A percentile compares a stretch with the other conserved stretches of the same genome.
Evolutionary conservation across 2,329 filamentous ascomycete genomes (phyloP).

Genomic region (Intubia oerlemansii): DNA sequence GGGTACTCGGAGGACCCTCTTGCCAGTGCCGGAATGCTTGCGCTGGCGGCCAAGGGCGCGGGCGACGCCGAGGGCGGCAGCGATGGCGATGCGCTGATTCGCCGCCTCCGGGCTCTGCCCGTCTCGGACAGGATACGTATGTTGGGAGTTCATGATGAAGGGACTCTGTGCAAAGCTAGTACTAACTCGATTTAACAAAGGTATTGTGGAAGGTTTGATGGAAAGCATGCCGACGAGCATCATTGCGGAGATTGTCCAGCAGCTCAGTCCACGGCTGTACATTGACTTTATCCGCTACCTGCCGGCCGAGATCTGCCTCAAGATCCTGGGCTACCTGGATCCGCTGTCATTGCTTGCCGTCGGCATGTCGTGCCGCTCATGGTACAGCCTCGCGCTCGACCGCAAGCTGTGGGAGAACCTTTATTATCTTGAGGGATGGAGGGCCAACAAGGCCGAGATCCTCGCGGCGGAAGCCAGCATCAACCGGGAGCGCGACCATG

Average conservation of each 20-base stretch:
- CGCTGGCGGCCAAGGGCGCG: too few species aligned
- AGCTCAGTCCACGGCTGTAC: conserved; percentile 64
- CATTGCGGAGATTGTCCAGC: conserved; percentile 60
- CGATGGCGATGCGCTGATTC: background rate
- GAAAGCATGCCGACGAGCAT: conserved; percentile 59
- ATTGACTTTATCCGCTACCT: conserved; percentile 79
- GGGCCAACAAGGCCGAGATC: conserved; percentile 44
- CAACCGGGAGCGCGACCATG: conserved; percentile 18
- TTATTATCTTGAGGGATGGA: conserved; percentile 76
- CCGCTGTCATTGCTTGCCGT: conserved; percentile 61
- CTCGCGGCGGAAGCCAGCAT: conserved; percentile 39
- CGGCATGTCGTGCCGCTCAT: conserved; percentile 57
- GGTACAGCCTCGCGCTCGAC: conserved; percentile 66
- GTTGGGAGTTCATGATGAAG: too few species aligned
- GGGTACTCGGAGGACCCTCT: conserved; percentile 66
- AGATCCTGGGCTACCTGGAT: conserved; percentile 73
- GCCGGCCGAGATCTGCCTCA: conserved; percentile 75
- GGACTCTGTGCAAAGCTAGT: too few species aligned
- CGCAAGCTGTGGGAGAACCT: conserved; percentile 68
- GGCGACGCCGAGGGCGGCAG: conserved; percentile 4
- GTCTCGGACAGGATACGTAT: too few species aligned
- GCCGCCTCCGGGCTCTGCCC: too few species aligned
- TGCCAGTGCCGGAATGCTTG: conserved; percentile 14
- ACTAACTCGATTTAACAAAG: too few species aligned
- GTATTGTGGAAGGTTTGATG: conserved; percentile 59